phyloP scores from a whole-genome alignment of 108 stramenopile genomes.

The Cylindrotheca closterium region DNA sequence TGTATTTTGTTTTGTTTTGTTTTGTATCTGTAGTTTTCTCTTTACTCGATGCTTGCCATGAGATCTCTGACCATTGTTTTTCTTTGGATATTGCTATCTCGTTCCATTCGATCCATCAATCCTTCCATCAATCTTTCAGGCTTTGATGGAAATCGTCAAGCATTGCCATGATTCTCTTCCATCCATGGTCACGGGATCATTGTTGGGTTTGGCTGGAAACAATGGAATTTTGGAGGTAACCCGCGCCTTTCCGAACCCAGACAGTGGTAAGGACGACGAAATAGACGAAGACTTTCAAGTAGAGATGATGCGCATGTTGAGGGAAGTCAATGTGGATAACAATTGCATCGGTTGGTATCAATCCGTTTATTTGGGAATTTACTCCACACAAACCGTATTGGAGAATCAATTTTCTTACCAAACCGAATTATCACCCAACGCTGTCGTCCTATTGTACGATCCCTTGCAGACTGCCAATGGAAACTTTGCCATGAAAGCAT shows the following conservation, averaged over 20 bases:
- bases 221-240: constrained; percentile 89
- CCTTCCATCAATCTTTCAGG: constrained; percentile 34
- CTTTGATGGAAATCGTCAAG: constrained; percentile 97
- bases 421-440: constrained; percentile 91
- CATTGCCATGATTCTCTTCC: constrained; percentile 96
- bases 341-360: constrained; percentile 99
- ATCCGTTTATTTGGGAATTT: constrained; percentile 93
- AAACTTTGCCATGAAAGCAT: constrained; percentile 88
- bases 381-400: constrained; percentile 83
- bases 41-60: constrained; percentile 1
- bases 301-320: constrained; percentile 99
- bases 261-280: constrained; percentile 59
- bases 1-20: too few relatives aligned
- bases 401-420: constrained; percentile 95
- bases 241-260: constrained; percentile 90
- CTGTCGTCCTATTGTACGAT: constrained; percentile 96
- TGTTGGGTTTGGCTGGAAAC: constrained; percentile 88
- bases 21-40: background rate
- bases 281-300: constrained; percentile 83
- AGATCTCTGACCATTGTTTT: background rate
- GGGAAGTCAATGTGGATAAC: constrained; percentile 97
- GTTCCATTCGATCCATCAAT: background rate
- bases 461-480: constrained; percentile 93
- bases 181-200: constrained; percentile 90
- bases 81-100: too few relatives aligned